Conservation (phyloP, 2,329 filamentous ascomycete species). For the Ceratocystis variospora region DNA sequence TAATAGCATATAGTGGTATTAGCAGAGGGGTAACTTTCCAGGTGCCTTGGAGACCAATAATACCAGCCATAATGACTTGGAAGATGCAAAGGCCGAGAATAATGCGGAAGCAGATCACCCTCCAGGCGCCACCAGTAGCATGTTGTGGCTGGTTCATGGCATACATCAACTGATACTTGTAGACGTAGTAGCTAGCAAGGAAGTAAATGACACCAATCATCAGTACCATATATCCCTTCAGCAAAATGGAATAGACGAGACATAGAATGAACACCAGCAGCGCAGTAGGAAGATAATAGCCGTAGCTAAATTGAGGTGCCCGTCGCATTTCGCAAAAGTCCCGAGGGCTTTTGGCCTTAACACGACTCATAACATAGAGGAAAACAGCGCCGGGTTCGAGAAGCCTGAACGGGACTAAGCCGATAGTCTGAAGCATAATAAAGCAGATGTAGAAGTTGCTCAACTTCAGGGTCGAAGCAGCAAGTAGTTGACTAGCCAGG, state of each 20-base stretch:
- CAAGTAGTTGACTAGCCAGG: slow-evolving; percentile 61
- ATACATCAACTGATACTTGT: slow-evolving; percentile 95
- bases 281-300: slow-evolving; percentile 86
- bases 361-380: slow-evolving; percentile 65
- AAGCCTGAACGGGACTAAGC: slow-evolving; percentile 81
- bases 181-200: slow-evolving; percentile 68
- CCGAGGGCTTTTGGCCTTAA: slow-evolving; percentile 73
- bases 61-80: slow-evolving; percentile 79
- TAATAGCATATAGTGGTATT: slow-evolving; percentile 61
- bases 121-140: slow-evolving; percentile 86
- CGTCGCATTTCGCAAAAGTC: slow-evolving; percentile 72
- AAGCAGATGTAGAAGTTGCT: slow-evolving; percentile 85
- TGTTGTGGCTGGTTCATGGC: slow-evolving; percentile 97
- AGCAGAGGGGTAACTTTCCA: slow-evolving; percentile 61
- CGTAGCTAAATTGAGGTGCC: slow-evolving; percentile 84
- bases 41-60: slow-evolving; percentile 60
- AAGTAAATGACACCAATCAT: slow-evolving; percentile 76
- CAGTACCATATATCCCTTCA: slow-evolving; percentile 65
- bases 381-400: slow-evolving; percentile 77
- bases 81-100: slow-evolving; percentile 78
- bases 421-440: slow-evolving; percentile 86
- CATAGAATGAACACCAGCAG: slow-evolving; percentile 91
- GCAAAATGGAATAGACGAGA: slow-evolving; percentile 81
- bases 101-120: slow-evolving; percentile 87
- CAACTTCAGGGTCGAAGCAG: slow-evolving; percentile 58